These are phyloP conservation scores for Magnolia changhungtana DNA, from an alignment of 164 flowering plant species.

Conservation along the genomic window DNA sequence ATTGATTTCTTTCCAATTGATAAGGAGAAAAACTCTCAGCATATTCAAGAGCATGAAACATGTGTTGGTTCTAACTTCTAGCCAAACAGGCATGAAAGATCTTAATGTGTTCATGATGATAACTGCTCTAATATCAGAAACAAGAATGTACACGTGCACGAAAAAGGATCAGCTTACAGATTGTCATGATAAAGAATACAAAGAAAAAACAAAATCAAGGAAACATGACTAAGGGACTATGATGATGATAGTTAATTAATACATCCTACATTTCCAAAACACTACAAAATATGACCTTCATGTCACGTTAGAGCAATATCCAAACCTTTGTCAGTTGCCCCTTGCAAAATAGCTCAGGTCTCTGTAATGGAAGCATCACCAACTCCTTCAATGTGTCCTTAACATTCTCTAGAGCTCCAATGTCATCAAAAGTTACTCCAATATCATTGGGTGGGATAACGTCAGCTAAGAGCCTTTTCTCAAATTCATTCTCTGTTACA, in stretches of 20 bases:
- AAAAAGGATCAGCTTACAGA: neutral
- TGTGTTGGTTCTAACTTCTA: neutral
- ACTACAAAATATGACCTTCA: neutral
- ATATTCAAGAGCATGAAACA: neutral
- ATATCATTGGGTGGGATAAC: constrained; percentile 93
- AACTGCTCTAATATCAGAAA: too few relatives aligned
- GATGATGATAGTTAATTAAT: neutral
- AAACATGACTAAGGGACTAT: neutral
- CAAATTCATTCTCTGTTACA: constrained; percentile 93
- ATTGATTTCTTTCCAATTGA: neutral
- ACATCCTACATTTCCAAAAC: neutral
- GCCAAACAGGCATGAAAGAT: neutral
- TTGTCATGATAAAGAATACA: neutral
- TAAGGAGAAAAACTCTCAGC: neutral
- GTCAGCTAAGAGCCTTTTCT: constrained; percentile 84
- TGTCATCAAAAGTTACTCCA: constrained; percentile 92
- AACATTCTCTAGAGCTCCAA: constrained; percentile 93
- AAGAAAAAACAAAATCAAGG: too few relatives aligned
- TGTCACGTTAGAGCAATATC: neutral
- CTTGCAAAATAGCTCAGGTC: constrained; percentile 88
- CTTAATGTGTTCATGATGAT: too few relatives aligned
- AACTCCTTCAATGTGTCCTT: constrained; percentile 93
- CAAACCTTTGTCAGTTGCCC: constrained; percentile 90
- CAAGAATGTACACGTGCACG: neutral
- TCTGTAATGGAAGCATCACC: constrained; percentile 96